Evolutionary conservation across 805 yeast genomes (phyloP), one percentile per base, ranked within the genome.

Genomic region (Candida corydali): DNA sequence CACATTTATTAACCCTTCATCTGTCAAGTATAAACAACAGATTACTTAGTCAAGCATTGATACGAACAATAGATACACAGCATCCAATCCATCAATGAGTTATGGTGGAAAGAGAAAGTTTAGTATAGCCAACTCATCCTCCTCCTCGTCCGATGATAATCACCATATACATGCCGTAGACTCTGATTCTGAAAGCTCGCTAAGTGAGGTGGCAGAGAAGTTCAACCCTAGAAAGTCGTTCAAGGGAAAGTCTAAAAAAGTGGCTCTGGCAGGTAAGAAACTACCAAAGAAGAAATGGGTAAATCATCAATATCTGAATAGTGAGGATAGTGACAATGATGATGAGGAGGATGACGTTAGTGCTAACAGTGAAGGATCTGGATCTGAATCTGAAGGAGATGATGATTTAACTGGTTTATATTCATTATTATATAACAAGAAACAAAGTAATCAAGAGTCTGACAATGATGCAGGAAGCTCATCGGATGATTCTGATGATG

Each of bases 401-500:
- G 28, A 34, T 22, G 34, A 39, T 32, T 42, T 42, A 20, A 52
- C 48, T 17, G 55, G 51, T 8, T 36, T 56, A 15, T 55, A 55
- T 37, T 46, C 57, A 12, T 49, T 53, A 46, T 41, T 51, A 36
- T 48, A 49, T 9, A 36, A 31, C 15, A 20, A 36, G 14, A 29
- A 37, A 18, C 31, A 40, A 37, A 23, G 34, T 28, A n/a, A 24
- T 6, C 37, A 37, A 8, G 29, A 37, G 1, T 40, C 26, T 8
- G 38, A 29, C 23, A 40, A 36, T 27, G 33, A 37, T 17, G 20
- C 22, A 10, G 36, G 32, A 10, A 43, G 30, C 14, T 41, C 47
- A 17, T 50, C 50, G 6, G 61, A 59, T 26, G 55, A 42, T 4
- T 46, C 42, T 17, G 63, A 73, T 8, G 73, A 80, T 8, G 76